These are phyloP conservation scores for Vicia sativa DNA, from an alignment of 306 rosid species.

Conservation along the genomic window DNA sequence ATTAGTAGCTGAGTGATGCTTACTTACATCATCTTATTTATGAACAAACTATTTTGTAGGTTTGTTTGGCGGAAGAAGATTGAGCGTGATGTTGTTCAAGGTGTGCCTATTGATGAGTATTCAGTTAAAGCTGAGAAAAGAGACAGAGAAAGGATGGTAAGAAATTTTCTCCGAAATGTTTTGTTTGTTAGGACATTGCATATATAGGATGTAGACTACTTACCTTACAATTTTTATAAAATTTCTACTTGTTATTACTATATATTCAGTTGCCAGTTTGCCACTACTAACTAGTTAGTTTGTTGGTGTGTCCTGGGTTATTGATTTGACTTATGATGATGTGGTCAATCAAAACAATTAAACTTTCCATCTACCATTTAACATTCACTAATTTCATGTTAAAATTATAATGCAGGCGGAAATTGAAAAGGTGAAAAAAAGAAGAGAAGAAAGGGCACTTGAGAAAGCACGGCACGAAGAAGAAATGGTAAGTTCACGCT, in stretches of 20 bases:
- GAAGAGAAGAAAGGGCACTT: constrained; percentile 97
- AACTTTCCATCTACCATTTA: background rate
- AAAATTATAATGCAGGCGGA: constrained; percentile 71
- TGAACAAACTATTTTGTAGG: constrained; percentile 49
- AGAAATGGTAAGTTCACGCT: constrained; percentile 77
- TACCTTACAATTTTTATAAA: background rate
- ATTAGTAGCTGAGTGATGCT: constrained; percentile 1
- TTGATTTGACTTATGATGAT: constrained; percentile 1
- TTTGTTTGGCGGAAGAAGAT: constrained; percentile 98
- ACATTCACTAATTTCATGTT: background rate
- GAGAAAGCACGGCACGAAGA: constrained; percentile 95
- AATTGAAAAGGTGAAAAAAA: constrained; percentile 92
- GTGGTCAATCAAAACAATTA: background rate
- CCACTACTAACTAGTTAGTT: background rate
- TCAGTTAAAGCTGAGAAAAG: constrained; percentile 78
- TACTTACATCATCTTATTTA: background rate
- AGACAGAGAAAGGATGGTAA: constrained; percentile 88
- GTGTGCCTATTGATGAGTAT: constrained; percentile 63
- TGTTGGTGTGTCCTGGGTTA: background rate
- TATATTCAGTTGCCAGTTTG: background rate
- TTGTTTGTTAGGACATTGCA: background rate
- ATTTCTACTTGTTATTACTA: background rate
- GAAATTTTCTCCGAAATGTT: background rate
- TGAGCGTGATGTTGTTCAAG: constrained; percentile 82
- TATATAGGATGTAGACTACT: background rate